Evolutionary conservation across 345 rosid genomes (phyloP), one percentile per base, ranked within the genome.

Genomic region (Eucalyptus guilfoylei): DNA sequence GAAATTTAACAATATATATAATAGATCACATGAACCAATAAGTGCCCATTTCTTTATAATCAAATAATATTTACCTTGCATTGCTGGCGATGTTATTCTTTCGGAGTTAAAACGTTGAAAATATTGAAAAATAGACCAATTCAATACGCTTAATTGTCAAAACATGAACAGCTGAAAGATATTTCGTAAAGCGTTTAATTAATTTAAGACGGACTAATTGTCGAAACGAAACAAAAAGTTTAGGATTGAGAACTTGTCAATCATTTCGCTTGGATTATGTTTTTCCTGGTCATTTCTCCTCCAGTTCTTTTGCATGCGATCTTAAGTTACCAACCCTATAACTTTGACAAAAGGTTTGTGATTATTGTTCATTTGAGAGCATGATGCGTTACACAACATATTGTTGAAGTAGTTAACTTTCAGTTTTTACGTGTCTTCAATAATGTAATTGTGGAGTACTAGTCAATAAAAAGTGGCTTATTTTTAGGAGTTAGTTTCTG

Each of bases 161-260:
- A 72, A 2, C 81, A 34, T 72, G 24, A 0, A 34, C 2, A 9
- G 2, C 4, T 19, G 6, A 17, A 45, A 72, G 45, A 37, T 1
- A 37, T 19, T 34, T 0, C 11, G 0, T 34, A 21, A 7, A 72
- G 45, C 1, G 0, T 3, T 37, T 37, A 34, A 37, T 72, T 0
- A 37, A 24, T 37, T 72, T 15, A 1, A 34, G 81, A 72, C 0
- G 0, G 28, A 0, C 4, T 34, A 72, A 72, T 19, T 1, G 0
- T 0, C 2, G 2, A 72, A 37, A 72, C 2, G 14, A 19, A 37
- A 34, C 4, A 4, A 72, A 19, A 72, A 69, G 2, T 16, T 72
- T 34, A 16, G 44, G 2, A 72, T n/a, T n/a, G n/a, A n/a, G n/a
- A n/a, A n/a, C n/a, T n/a, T n/a, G n/a, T n/a, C n/a, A n/a, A n/a